phyloP scores from a whole-genome alignment of 495 filamentous ascomycete genomes.

The Chlorociboria aeruginascens region DNA sequence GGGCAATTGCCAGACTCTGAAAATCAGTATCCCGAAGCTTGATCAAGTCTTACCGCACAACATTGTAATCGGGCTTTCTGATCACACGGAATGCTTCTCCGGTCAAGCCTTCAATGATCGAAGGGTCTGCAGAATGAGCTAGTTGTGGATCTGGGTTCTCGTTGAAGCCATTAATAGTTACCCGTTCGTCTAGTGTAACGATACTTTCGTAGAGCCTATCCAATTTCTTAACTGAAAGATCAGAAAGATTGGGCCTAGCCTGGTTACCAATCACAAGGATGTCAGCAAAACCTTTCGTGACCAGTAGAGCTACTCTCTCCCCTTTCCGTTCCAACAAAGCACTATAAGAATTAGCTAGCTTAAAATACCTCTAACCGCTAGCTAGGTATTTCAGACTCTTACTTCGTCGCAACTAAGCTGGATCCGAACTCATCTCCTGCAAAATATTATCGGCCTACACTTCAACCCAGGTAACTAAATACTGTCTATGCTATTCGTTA shows the following conservation, averaged over 20 bases:
- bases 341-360: too few relatives aligned
- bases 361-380: too few relatives aligned
- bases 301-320: constrained; percentile 9
- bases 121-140: not conserved
- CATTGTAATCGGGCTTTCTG: not conserved
- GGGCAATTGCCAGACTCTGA: constrained; percentile 19
- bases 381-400: too few relatives aligned
- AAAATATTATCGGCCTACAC: too few relatives aligned
- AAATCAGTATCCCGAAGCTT: constrained; percentile 17
- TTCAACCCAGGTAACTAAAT: too few relatives aligned
- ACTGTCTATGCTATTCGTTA: too few relatives aligned
- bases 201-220: constrained; percentile 14
- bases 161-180: constrained; percentile 21
- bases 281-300: constrained; percentile 21
- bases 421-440: too few relatives aligned
- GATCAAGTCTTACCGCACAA: constrained; percentile 2
- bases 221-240: constrained; percentile 15
- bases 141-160: constrained; percentile 22
- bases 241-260: constrained; percentile 19
- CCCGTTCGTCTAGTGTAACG: constrained; percentile 20
- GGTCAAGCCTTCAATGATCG: constrained; percentile 2
- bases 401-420: too few relatives aligned
- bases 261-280: constrained; percentile 20
- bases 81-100: constrained; percentile 6
- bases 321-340: constrained; percentile 17